These are phyloP conservation scores for Paspalum notatum DNA, from an alignment of 176 grass and related monocot genomes.

Conservation along the genomic window DNA sequence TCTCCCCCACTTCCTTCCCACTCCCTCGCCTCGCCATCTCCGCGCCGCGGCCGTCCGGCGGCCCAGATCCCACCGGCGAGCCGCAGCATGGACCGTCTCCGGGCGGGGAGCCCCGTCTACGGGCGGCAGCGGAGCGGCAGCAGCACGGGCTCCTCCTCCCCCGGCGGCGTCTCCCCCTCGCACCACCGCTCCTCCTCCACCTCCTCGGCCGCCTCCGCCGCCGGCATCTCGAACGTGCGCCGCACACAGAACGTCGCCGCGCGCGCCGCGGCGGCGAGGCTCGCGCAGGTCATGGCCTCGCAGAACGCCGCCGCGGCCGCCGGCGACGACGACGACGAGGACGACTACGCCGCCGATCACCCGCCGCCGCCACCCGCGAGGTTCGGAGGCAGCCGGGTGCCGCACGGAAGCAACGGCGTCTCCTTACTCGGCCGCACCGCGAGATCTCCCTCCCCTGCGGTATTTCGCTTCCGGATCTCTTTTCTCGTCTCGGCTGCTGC, in stretches of 20 bases:
- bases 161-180: slow-evolving; percentile 70
- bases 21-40: slow-evolving; percentile 47
- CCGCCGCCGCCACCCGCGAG: slow-evolving; percentile 38
- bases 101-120: slow-evolving; percentile 88
- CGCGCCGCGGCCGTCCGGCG: slow-evolving; percentile 39
- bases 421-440: slow-evolving; percentile 72
- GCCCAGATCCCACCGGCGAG: slow-evolving; percentile 56
- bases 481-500: neutral
- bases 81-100: slow-evolving; percentile 69
- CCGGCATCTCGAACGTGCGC: slow-evolving; percentile 64
- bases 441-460: slow-evolving; percentile 98
- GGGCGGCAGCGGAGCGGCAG: slow-evolving; percentile 89
- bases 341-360: slow-evolving; percentile 55
- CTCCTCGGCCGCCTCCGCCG: slow-evolving; percentile 50
- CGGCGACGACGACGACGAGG: slow-evolving; percentile 82
- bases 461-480: slow-evolving; percentile 66
- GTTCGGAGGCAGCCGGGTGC: slow-evolving; percentile 44
- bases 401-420: slow-evolving; percentile 52
- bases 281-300: slow-evolving; percentile 97
- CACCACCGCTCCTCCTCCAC: slow-evolving; percentile 85
- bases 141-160: slow-evolving; percentile 87
- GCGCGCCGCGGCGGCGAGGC: slow-evolving; percentile 87
- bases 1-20: slow-evolving; percentile 54
- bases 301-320: slow-evolving; percentile 74
- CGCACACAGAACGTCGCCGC: slow-evolving; percentile 97